Evolutionary conservation across 2,329 filamentous ascomycete species (phyloP).

Genomic region (Monosporascus sp.): DNA sequence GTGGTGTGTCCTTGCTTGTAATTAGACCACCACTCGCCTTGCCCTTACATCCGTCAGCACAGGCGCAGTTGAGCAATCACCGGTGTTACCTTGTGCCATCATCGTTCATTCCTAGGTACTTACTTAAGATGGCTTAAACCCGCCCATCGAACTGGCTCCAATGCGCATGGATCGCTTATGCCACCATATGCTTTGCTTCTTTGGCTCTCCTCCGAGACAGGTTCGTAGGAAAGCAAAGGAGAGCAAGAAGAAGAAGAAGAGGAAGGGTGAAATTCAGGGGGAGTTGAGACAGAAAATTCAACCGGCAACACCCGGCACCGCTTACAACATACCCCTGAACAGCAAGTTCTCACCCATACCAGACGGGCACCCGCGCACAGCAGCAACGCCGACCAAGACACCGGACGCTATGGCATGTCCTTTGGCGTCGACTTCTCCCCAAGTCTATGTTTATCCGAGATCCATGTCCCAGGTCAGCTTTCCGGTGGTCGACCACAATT

Average conservation of each 20-base stretch:
- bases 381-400: not conserved
- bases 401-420: not conserved
- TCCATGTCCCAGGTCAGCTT: constrained; percentile 16
- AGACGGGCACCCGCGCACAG: not conserved
- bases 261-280: not conserved
- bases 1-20: too few relatives aligned
- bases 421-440: not conserved
- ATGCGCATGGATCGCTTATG: not conserved
- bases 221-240: not conserved
- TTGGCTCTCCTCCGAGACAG: not conserved
- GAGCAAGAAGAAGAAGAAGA: not conserved
- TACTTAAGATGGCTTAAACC: too few relatives aligned
- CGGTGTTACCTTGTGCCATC: too few relatives aligned
- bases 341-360: not conserved
- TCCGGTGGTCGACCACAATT: constrained; percentile 21
- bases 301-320: not conserved
- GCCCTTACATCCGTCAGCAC: too few relatives aligned
- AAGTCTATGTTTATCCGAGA: constrained; percentile 18
- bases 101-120: too few relatives aligned
- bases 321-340: not conserved
- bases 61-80: too few relatives aligned
- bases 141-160: not conserved
- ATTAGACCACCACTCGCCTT: too few relatives aligned
- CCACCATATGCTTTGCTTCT: not conserved
- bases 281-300: not conserved